phyloP scores from a whole-genome alignment of 768 basidiomycete species.

The Leccinum sublutescens region DNA sequence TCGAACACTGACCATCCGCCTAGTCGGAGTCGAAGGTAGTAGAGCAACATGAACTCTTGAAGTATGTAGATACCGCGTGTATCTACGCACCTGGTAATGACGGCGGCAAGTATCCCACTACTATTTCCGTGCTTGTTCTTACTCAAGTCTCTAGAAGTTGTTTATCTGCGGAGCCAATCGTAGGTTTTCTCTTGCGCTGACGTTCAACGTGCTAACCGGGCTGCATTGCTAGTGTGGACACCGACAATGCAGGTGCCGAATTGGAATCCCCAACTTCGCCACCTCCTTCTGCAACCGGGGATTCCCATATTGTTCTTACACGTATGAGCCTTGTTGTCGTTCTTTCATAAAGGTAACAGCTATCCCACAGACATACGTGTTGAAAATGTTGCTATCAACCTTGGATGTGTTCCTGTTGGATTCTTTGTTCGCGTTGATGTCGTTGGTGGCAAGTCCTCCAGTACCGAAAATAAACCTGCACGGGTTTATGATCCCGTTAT shows the following conservation, averaged over 20 bases:
- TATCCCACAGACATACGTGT: constrained; percentile 11
- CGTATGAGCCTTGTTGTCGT: background rate
- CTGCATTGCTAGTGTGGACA: background rate
- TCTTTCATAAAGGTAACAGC: background rate
- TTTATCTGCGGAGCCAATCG: constrained; percentile 1
- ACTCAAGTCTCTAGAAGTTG: background rate
- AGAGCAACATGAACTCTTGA: background rate
- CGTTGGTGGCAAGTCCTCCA: background rate
- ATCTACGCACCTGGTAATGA: background rate
- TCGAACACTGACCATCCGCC: background rate
- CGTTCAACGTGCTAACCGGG: background rate
- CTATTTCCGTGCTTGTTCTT: background rate
- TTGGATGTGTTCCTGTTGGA: constrained; percentile 16
- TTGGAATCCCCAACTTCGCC: background rate
- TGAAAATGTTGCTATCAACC: constrained; percentile 2
- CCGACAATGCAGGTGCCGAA: background rate
- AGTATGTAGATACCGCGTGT: background rate
- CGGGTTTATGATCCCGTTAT: constrained; percentile 2
- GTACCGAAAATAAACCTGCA: constrained; percentile 6
- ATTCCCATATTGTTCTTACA: constrained; percentile 4
- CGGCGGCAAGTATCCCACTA: background rate
- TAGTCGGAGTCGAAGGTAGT: background rate
- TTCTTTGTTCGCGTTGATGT: constrained; percentile 15
- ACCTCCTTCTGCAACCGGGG: background rate
- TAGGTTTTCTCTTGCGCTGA: background rate